Evolutionary conservation across 23 red algal genomes (phyloP).

Genomic region (Gracilaria gracilis): DNA sequence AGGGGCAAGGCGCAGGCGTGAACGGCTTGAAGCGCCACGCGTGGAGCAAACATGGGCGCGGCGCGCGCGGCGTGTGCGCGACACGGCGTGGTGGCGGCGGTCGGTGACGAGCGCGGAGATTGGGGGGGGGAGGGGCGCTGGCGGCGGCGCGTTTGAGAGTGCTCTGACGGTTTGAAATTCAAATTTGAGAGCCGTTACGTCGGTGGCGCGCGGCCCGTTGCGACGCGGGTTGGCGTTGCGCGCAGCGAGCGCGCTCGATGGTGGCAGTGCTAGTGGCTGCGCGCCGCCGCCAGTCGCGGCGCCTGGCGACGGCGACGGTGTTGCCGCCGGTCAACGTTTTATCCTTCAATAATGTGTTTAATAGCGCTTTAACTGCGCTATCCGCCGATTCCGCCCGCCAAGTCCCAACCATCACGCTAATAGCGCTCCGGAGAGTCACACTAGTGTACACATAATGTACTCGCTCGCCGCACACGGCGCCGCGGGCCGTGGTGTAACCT

Average conservation of each 20-base stretch:
- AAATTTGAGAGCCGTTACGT: background rate
- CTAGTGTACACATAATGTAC: too few species aligned
- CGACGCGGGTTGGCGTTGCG: too few species aligned
- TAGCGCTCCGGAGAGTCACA: too few species aligned
- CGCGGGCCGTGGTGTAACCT: too few species aligned
- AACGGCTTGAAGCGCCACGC: constrained; percentile 39
- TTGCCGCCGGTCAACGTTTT: too few species aligned
- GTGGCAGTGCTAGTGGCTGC: background rate
- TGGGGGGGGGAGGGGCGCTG: background rate
- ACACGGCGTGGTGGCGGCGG: background rate
- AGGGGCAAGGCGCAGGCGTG: constrained; percentile 14
- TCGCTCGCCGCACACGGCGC: too few species aligned
- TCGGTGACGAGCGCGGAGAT: background rate
- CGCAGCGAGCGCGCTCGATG: background rate
- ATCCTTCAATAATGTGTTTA: too few species aligned
- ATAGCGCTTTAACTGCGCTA: too few species aligned
- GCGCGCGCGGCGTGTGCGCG: constrained; percentile 5
- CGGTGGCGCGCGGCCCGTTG: constrained; percentile 10
- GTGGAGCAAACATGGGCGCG: background rate
- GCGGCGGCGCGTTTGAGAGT: background rate
- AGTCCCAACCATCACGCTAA: too few species aligned
- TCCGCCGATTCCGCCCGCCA: too few species aligned
- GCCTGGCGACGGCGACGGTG: too few species aligned
- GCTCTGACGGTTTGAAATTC: constrained; percentile 8
- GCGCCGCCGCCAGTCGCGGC: background rate